Evolutionary conservation across 495 filamentous ascomycete species (phyloP).

Genomic region (Cercophora samala): DNA sequence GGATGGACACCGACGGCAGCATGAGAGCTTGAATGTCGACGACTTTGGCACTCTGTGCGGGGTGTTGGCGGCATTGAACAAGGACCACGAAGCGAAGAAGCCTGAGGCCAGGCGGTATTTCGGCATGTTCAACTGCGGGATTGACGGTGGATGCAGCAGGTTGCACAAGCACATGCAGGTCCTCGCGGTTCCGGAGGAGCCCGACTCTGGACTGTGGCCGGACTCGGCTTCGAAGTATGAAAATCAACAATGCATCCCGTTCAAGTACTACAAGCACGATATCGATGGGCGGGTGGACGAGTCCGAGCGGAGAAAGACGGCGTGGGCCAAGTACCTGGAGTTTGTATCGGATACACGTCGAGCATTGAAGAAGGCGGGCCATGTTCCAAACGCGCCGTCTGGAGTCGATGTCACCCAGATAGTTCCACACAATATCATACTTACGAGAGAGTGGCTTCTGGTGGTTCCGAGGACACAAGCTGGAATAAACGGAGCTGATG

Average conservation of each 20-base stretch:
- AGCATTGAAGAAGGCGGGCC: background rate
- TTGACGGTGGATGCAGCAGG: constrained; percentile 39
- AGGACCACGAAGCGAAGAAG: background rate
- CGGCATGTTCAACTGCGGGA: constrained; percentile 41
- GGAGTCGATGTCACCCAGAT: constrained; percentile 12
- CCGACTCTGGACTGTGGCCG: constrained; percentile 18
- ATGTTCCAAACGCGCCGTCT: background rate
- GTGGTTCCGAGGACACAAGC: constrained; percentile 36
- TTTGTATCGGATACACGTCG: background rate
- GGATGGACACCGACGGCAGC: constrained; percentile 39
- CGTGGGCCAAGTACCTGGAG: background rate
- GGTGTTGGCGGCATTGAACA: constrained; percentile 4
- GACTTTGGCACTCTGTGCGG: constrained; percentile 18
- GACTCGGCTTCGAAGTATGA: constrained; percentile 7
- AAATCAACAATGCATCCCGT: constrained; percentile 9
- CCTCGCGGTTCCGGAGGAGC: constrained; percentile 25
- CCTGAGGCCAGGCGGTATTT: constrained; percentile 12
- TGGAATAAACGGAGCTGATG: constrained; percentile 27
- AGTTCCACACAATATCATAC: constrained; percentile 42
- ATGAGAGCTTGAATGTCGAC: constrained; percentile 17
- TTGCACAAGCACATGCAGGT: constrained; percentile 48
- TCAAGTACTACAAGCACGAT: constrained; percentile 17
- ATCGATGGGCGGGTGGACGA: constrained; percentile 20
- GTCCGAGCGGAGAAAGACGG: constrained; percentile 27
- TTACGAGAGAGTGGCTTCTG: constrained; percentile 40